These are phyloP conservation scores for Truncatella angustata DNA, from an alignment of 2,329 filamentous ascomycete species.

Conservation along the genomic window DNA sequence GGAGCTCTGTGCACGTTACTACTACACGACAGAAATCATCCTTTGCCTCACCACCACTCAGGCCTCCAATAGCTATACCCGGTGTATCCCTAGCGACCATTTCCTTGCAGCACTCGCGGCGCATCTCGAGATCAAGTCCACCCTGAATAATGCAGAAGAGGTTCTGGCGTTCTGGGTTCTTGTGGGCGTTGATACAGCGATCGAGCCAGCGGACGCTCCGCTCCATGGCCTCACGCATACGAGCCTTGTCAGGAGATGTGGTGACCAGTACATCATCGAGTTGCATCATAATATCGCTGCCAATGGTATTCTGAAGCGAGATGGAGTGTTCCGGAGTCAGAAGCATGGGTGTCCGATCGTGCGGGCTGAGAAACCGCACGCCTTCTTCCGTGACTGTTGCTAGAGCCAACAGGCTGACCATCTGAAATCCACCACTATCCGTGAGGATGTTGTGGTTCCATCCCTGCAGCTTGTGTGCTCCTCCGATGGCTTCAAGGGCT, in stretches of 20 bases:
- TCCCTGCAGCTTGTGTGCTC: constrained; percentile 90
- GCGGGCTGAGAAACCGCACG: constrained; percentile 91
- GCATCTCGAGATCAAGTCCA: constrained; percentile 83
- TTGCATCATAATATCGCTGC: constrained; percentile 99
- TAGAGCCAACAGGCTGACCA: constrained; percentile 93
- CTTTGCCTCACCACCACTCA: constrained; percentile 95
- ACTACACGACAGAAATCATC: constrained; percentile 89
- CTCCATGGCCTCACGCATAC: constrained; percentile 94
- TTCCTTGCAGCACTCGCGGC: constrained; percentile 75
- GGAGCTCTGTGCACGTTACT: constrained; percentile 75
- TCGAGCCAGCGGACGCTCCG: constrained; percentile 95
- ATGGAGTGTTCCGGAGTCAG: constrained; percentile 98
- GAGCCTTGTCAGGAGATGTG: constrained; percentile 81
- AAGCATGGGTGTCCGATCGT: constrained; percentile 94
- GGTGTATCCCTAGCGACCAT: constrained; percentile 93
- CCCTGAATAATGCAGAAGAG: constrained; percentile 99
- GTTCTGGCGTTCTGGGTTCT: constrained; percentile 79
- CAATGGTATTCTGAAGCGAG: constrained; percentile 91
- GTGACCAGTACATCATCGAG: constrained; percentile 97
- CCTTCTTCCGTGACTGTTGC: constrained; percentile 94
- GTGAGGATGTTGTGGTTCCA: constrained; percentile 96
- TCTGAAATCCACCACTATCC: constrained; percentile 85
- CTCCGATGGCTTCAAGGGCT: constrained; percentile 81
- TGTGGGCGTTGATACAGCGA: constrained; percentile 87
- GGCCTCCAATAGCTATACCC: constrained; percentile 91